phyloP scores from a whole-genome alignment of 2,329 filamentous ascomycete species.

The Shiraia sp. region DNA sequence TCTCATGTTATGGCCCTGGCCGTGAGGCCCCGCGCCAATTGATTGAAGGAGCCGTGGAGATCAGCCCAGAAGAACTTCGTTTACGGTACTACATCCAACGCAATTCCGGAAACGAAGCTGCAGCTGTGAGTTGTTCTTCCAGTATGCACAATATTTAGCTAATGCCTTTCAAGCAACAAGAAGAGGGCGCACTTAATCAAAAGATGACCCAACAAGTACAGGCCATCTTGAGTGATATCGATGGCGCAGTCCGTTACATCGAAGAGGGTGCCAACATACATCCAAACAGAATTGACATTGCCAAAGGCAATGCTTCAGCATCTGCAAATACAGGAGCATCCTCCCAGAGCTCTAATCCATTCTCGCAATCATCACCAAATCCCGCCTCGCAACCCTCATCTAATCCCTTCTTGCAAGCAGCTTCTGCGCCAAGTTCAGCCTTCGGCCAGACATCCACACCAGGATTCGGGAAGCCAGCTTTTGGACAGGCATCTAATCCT shows the following conservation, averaged over 20 bases:
- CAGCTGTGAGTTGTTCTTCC: constrained; percentile 50
- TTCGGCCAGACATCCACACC: constrained; percentile 49
- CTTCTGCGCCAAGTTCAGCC: constrained; percentile 29
- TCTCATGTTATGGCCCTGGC: constrained; percentile 83
- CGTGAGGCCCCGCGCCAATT: constrained; percentile 77
- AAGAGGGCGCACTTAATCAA: constrained; percentile 64
- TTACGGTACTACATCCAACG: constrained; percentile 69
- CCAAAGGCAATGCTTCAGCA: constrained; percentile 23
- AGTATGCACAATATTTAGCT: constrained; percentile 4
- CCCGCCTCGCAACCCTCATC: constrained; percentile 24
- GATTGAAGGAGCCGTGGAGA: constrained; percentile 81
- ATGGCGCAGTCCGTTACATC: constrained; percentile 61
- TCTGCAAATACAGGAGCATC: constrained; percentile 7
- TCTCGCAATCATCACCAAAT: constrained; percentile 26
- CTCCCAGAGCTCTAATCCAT: constrained; percentile 22
- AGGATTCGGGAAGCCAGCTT: constrained; percentile 33
- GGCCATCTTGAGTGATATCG: constrained; percentile 67
- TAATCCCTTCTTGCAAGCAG: constrained; percentile 45
- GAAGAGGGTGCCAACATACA: constrained; percentile 41
- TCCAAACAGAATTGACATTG: constrained; percentile 39
- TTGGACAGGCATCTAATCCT: constrained; percentile 46
- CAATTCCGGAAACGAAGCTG: constrained; percentile 62
- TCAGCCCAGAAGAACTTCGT: constrained; percentile 86
- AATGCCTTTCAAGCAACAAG: constrained; percentile 57
- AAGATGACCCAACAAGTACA: constrained; percentile 72